phyloP scores from a whole-genome alignment of 23 red algal species.

The Cyanidium caldarium region DNA sequence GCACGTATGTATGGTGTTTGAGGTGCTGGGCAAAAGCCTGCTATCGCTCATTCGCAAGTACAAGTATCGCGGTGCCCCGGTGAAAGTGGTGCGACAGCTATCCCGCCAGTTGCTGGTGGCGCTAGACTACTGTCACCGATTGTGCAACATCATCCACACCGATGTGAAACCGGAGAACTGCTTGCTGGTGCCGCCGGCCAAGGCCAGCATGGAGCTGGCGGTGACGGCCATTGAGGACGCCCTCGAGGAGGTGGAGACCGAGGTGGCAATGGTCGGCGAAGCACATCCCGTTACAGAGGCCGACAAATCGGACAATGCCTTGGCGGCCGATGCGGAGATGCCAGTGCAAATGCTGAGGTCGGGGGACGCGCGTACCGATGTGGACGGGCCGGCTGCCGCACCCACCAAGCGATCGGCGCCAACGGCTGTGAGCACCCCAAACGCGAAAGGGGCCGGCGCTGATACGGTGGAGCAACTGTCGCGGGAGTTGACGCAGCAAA shows the following conservation, averaged over 20 bases:
- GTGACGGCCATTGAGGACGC: not conserved
- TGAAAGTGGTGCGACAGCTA: conserved; percentile 39
- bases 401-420: no score
- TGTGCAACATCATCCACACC: conserved; percentile 82
- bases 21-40: conserved; percentile 64
- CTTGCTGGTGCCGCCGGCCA: conserved; percentile 38
- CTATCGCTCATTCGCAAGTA: conserved; percentile 64
- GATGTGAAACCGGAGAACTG: conserved; percentile 96
- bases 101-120: conserved; percentile 38
- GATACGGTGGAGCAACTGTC: no score
- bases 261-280: no score
- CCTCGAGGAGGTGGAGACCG: not conserved
- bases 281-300: no score
- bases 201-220: not conserved
- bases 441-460: no score
- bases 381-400: no score
- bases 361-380: no score
- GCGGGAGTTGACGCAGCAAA: no score
- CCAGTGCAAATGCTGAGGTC: no score
- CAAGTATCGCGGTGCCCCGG: conserved; percentile 57
- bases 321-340: no score
- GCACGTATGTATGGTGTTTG: conserved; percentile 77
- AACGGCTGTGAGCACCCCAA: no score
- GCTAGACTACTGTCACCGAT: conserved; percentile 47
- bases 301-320: no score